Evolutionary conservation across 495 filamentous ascomycete species (phyloP).

Genomic region (Pyronema domesticum): DNA sequence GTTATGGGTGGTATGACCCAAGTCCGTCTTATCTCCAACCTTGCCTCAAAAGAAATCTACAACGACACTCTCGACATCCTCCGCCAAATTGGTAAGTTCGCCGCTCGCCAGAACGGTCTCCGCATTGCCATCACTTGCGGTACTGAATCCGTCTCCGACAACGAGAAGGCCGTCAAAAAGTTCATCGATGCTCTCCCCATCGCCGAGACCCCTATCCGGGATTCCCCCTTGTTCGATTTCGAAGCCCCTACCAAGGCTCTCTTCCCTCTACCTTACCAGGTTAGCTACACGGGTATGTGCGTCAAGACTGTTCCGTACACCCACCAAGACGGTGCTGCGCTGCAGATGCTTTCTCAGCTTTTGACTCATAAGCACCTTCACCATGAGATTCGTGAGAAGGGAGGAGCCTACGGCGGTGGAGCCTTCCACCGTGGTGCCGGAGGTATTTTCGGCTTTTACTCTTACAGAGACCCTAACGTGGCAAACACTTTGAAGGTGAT

Average conservation of each 20-base stretch:
- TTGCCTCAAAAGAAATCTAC: constrained; percentile 35
- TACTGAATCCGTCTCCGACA: constrained; percentile 43
- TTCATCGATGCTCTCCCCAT: constrained; percentile 9
- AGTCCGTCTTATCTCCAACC: constrained; percentile 60
- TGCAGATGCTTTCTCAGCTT: constrained; percentile 78
- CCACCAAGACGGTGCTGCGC: constrained; percentile 49
- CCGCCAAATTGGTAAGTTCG: constrained; percentile 31
- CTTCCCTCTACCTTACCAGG: constrained; percentile 90
- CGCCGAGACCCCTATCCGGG: constrained; percentile 21
- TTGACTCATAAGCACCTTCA: constrained; percentile 95
- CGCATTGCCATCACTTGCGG: constrained; percentile 81
- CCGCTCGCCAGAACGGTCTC: constrained; percentile 34
- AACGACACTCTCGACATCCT: constrained; percentile 64
- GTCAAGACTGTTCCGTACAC: constrained; percentile 75
- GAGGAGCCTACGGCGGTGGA: constrained; percentile 86
- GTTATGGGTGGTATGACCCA: constrained; percentile 74
- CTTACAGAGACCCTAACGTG: constrained; percentile 94
- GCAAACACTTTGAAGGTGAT: constrained; percentile 74
- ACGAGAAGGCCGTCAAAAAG: constrained; percentile 38
- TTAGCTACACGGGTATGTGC: constrained; percentile 73
- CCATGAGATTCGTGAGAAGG: constrained; percentile 95
- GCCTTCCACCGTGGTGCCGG: constrained; percentile 63
- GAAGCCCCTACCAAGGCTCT: constrained; percentile 48
- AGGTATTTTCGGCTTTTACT: constrained; percentile 84
- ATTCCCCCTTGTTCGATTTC: constrained; percentile 22